Percentiles rank a stretch among this genome's conserved stretches.
Conservation (phyloP, 2,329 filamentous ascomycete species). For the Pestalotiopsis fici region DNA sequence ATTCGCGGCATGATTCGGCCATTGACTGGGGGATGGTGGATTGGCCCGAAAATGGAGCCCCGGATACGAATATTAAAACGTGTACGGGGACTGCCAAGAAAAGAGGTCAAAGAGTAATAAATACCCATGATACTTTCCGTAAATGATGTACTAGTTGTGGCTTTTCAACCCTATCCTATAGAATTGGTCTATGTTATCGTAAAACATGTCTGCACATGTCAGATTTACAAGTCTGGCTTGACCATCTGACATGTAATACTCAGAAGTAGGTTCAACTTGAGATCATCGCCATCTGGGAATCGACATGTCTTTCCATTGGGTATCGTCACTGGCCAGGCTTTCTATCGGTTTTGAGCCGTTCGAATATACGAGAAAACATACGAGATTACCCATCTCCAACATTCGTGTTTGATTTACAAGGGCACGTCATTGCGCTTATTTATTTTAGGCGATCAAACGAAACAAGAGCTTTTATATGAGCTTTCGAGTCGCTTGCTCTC, state of each 20-base stretch:
- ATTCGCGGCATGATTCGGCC: constrained; percentile 42
- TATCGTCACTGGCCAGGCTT: no score
- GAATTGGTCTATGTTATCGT: no score
- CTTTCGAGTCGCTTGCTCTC: background rate
- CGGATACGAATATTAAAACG: constrained; percentile 51
- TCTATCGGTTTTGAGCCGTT: background rate
- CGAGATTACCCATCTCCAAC: background rate
- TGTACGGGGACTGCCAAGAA: constrained; percentile 25
- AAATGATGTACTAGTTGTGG: no score
- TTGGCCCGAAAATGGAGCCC: constrained; percentile 62
- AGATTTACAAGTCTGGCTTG: no score
- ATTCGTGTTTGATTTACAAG: background rate
- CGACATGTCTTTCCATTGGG: no score
- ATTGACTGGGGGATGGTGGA: constrained; percentile 63
- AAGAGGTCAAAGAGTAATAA: constrained; percentile 25
- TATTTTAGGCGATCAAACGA: background rate
- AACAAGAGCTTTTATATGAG: background rate
- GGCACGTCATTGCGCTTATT: background rate
- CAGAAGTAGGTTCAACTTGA: no score
- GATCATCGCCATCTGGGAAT: no score
- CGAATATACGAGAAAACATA: background rate
- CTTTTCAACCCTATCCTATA: no score
- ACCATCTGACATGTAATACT: no score
- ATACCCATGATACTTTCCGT: background rate
- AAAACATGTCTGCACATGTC: no score